phyloP scores from a whole-genome alignment of 139 green algal genomes.

The Closterium sp. region DNA sequence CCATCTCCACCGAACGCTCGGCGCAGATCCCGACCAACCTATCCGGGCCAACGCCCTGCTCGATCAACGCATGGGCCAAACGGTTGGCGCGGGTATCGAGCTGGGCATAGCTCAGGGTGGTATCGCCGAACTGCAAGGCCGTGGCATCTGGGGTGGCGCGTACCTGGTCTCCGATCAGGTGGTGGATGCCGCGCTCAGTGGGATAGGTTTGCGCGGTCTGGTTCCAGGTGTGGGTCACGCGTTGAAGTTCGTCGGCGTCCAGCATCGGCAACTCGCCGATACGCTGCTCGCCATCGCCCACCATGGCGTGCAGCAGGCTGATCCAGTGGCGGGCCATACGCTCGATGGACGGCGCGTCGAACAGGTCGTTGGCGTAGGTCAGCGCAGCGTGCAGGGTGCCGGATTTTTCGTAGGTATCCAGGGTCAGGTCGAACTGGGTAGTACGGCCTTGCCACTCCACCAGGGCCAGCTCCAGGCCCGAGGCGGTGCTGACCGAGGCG shows the following conservation, averaged over 20 bases:
- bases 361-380: too few species aligned
- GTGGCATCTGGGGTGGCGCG: background rate
- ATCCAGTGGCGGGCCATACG: background rate
- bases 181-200: background rate
- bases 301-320: background rate
- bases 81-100: background rate
- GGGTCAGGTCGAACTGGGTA: too few species aligned
- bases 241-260: background rate
- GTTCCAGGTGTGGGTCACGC: background rate
- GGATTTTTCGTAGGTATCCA: too few species aligned
- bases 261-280: background rate
- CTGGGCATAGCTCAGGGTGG: background rate
- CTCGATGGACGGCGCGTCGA: background rate
- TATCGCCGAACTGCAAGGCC: background rate
- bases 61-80: background rate
- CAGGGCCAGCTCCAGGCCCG: too few species aligned
- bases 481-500: too few species aligned
- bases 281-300: background rate
- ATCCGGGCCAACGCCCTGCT: background rate
- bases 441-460: too few species aligned
- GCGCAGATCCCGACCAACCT: conserved; percentile 52
- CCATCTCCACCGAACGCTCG: conserved; percentile 52
- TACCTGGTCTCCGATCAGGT: background rate
- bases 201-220: too few species aligned
- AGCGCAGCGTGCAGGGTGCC: too few species aligned